These are phyloP conservation scores for Rhodotorula sp. DNA, from an alignment of 1,284 basidiomycete genomes.

Conservation along the genomic window DNA sequence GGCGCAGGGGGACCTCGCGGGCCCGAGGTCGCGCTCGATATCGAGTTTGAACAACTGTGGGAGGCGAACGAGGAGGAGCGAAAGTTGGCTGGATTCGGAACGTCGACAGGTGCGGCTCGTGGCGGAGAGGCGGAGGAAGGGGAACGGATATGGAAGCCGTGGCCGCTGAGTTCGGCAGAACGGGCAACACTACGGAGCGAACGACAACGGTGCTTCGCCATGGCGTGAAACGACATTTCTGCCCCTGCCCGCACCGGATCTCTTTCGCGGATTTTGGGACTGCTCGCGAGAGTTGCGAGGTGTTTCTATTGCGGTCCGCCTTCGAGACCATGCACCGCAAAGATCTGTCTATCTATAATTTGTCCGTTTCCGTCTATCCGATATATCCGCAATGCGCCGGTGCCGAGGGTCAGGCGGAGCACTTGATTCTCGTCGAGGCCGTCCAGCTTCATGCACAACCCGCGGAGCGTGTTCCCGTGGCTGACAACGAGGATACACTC, in stretches of 20 bases:
- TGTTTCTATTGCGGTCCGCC: slow-evolving; percentile 10
- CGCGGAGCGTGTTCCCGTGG: slow-evolving; percentile 24
- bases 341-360: slow-evolving; percentile 4
- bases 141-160: slow-evolving; percentile 8
- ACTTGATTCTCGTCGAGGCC: slow-evolving; percentile 15
- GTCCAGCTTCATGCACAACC: slow-evolving; percentile 22
- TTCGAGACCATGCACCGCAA: slow-evolving; percentile 13
- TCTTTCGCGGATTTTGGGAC: neutral
- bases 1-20: neutral
- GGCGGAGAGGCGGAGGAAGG: neutral
- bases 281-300: neutral
- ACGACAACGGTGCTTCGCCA: slow-evolving; percentile 33
- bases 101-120: neutral
- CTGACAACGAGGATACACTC: slow-evolving; percentile 14
- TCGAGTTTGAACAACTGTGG: slow-evolving; percentile 92
- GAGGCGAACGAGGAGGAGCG: slow-evolving; percentile 84
- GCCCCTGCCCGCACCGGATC: too few relatives aligned
- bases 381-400: slow-evolving; percentile 19
- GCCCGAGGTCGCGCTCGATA: slow-evolving; percentile 57
- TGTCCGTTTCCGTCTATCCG: slow-evolving; percentile 10
- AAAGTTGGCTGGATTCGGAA: slow-evolving; percentile 18
- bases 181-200: slow-evolving; percentile 35
- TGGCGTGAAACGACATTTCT: neutral
- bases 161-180: slow-evolving; percentile 21
- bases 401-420: slow-evolving; percentile 10